These are phyloP conservation scores for Cucurbita maxima DNA, from an alignment of 306 rosid species.

Conservation along the genomic window DNA sequence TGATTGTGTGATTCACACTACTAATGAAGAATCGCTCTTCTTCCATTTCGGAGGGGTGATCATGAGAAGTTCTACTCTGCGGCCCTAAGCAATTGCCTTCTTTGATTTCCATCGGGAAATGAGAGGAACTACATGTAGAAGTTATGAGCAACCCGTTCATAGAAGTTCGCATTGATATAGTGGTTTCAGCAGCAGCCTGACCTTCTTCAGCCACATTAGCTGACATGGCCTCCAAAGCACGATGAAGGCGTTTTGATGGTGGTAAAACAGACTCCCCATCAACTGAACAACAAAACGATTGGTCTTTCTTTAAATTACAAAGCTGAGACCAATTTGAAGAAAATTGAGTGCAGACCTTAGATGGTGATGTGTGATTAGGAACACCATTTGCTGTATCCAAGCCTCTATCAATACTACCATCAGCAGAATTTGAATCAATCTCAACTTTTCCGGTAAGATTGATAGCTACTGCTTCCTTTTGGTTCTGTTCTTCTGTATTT, in stretches of 20 bases:
- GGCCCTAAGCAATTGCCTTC: constrained; percentile 15
- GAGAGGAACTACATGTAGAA: constrained; percentile 16
- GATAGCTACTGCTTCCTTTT: constrained; percentile 27
- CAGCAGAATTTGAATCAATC: constrained; percentile 30
- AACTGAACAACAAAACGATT: constrained; percentile 42
- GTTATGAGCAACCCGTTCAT: constrained; percentile 16
- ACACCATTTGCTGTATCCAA: constrained; percentile 22
- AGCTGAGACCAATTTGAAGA: constrained; percentile 27
- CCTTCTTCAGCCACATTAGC: constrained; percentile 81
- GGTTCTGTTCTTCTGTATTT: constrained; percentile 25
- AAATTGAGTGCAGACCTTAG: constrained; percentile 23
- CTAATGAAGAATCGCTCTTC: constrained; percentile 17
- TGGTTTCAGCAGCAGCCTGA: constrained; percentile 24
- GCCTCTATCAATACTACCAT: constrained; percentile 27
- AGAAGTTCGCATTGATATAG: constrained; percentile 20
- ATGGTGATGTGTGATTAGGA: constrained; percentile 29
- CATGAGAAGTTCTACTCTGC: constrained; percentile 16
- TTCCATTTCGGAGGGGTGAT: constrained; percentile 17
- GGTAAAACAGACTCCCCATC: constrained; percentile 89
- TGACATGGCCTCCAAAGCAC: constrained; percentile 97
- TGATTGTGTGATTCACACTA: constrained; percentile 18
- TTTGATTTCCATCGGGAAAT: constrained; percentile 16
- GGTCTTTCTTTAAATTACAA: constrained; percentile 45
- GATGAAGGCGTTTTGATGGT: constrained; percentile 90
- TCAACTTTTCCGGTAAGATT: constrained; percentile 16